Evolutionary conservation across 768 basidiomycete genomes (phyloP).

Genomic region (Phanerochaete carnosa): DNA sequence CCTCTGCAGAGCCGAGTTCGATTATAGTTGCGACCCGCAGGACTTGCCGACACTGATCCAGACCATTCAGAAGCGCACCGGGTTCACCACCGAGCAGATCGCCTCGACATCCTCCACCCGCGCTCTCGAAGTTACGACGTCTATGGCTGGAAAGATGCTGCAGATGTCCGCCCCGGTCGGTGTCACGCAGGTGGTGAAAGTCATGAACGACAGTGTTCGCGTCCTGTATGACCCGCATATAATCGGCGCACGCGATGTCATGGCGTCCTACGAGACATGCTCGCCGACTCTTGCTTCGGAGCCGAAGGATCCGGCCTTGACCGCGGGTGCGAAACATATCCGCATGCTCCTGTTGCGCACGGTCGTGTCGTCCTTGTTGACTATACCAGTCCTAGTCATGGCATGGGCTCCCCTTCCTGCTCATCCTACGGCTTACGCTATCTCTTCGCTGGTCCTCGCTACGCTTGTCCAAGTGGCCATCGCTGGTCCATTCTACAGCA

Average conservation of each 20-base stretch:
- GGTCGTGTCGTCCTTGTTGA: conserved; percentile 27
- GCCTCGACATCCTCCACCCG: conserved; percentile 11
- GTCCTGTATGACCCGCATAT: conserved; percentile 22
- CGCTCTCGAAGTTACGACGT: conserved; percentile 11
- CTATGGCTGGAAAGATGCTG: conserved; percentile 14
- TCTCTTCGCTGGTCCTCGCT: conserved; percentile 34
- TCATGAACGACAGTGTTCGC: conserved; percentile 14
- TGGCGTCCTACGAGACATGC: conserved; percentile 26
- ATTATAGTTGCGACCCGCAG: conserved; percentile 17
- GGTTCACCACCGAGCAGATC: conserved; percentile 23
- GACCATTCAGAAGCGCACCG: conserved; percentile 24
- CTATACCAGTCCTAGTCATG: conserved; percentile 40
- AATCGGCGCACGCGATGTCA: conserved; percentile 30
- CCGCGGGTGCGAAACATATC: conserved; percentile 30
- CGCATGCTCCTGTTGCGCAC: conserved; percentile 28
- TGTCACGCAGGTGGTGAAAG: conserved; percentile 10
- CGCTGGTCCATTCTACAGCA: conserved; percentile 35
- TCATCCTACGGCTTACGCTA: conserved; percentile 31
- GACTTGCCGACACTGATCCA: conserved; percentile 20
- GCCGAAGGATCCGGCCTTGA: conserved; percentile 21
- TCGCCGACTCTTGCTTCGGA: conserved; percentile 21
- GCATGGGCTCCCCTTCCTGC: conserved; percentile 38
- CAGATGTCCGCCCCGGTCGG: conserved; percentile 11
- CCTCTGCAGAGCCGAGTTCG: conserved; percentile 27
- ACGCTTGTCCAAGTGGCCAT: conserved; percentile 34